These are phyloP conservation scores for Ricinus communis DNA, from an alignment of 345 rosid genomes.

Conservation along the genomic window DNA sequence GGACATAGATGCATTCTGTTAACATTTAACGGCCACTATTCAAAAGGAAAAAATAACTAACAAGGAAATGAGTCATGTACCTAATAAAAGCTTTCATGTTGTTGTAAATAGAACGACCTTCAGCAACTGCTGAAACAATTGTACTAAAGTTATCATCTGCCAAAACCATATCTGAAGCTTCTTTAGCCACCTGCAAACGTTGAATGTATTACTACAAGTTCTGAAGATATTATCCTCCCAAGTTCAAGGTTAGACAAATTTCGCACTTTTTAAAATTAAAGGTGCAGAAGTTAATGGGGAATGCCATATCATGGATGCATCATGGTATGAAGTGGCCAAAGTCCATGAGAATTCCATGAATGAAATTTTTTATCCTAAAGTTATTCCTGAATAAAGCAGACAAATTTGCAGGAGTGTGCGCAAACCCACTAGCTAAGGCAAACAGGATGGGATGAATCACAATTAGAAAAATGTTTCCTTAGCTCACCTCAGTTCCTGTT, in stretches of 20 bases:
- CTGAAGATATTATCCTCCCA: background rate
- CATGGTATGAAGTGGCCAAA: background rate
- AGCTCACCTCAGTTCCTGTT: constrained; percentile 87
- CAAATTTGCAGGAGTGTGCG: background rate
- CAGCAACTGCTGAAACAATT: constrained; percentile 82
- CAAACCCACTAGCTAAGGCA: background rate
- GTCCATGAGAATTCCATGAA: background rate
- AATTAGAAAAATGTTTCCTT: background rate
- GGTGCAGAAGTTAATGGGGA: background rate
- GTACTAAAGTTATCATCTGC: constrained; percentile 91
- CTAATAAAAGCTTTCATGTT: constrained; percentile 96
- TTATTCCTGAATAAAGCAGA: background rate
- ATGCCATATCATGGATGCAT: background rate
- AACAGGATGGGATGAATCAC: background rate
- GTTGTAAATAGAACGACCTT: constrained; percentile 85
- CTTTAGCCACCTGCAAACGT: constrained; percentile 78
- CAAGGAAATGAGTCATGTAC: constrained; percentile 28
- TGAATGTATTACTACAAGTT: background rate
- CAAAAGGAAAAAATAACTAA: background rate
- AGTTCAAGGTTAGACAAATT: background rate
- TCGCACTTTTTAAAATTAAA: background rate
- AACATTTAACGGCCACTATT: background rate
- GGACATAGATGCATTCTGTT: background rate
- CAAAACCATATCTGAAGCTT: constrained; percentile 95
- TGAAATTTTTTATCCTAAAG: background rate